Percentiles rank a stretch among this genome's conserved stretches.
Evolutionary conservation across 2,329 filamentous ascomycete species (phyloP).

Genomic region (Ophiostoma sp.): DNA sequence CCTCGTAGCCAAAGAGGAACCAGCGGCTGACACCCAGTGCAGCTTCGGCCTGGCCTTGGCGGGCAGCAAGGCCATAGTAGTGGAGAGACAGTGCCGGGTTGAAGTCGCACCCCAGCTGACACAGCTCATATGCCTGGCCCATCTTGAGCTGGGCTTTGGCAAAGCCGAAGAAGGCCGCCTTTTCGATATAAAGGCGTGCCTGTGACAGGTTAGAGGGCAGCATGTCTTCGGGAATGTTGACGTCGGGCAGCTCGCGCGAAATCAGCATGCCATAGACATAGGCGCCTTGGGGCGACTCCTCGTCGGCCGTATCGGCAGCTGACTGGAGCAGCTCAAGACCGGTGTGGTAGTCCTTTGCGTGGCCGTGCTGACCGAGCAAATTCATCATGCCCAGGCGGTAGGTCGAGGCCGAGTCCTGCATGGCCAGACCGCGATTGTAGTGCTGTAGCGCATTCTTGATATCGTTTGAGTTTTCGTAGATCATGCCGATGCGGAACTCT

Average conservation of each 20-base stretch:
- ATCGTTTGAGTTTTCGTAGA: constrained; percentile 93
- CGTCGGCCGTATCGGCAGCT: constrained; percentile 82
- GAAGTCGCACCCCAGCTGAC: constrained; percentile 89
- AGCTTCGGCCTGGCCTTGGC: constrained; percentile 87
- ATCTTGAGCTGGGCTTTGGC: constrained; percentile 96
- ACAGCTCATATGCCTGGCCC: constrained; percentile 91
- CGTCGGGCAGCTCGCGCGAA: constrained; percentile 83
- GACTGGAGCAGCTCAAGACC: constrained; percentile 78
- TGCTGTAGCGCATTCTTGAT: constrained; percentile 85
- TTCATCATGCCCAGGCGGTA: constrained; percentile 96
- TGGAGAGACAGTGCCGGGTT: constrained; percentile 88
- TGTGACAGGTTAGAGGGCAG: constrained; percentile 66
- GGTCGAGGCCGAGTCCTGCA: constrained; percentile 79
- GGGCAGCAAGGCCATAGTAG: constrained; percentile 88
- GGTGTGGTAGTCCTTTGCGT: constrained; percentile 70
- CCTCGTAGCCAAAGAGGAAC: constrained; percentile 94
- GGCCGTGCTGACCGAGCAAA: constrained; percentile 85
- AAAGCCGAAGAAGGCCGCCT: constrained; percentile 92
- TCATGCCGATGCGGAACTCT: constrained; percentile 97
- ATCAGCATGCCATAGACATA: constrained; percentile 96
- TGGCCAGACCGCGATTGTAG: constrained; percentile 74
- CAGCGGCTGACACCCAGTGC: constrained; percentile 96
- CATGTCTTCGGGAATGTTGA: constrained; percentile 66
- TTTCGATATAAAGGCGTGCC: constrained; percentile 86
- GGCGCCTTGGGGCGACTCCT: constrained; percentile 93